phyloP scores from a whole-genome alignment of 441 rosid genomes.

The Geranium incanum region DNA sequence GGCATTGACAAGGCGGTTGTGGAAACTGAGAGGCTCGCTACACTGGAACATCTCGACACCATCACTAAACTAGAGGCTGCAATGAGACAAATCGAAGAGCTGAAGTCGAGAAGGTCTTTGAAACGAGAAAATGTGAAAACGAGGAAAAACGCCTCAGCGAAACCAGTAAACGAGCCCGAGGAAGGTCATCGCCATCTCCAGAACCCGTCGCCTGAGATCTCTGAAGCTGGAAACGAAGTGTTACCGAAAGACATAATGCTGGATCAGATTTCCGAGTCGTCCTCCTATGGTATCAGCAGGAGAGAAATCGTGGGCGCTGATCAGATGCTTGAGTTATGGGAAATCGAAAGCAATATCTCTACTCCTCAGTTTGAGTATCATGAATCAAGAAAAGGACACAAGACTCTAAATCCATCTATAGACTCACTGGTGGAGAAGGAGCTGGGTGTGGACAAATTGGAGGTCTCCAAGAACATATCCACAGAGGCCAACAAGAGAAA shows the following conservation, averaged over 20 bases:
- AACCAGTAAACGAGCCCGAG: constrained; percentile 25
- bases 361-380: constrained; percentile 25
- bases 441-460: constrained; percentile 62
- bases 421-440: constrained; percentile 71
- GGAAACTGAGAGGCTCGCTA: constrained; percentile 50
- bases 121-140: constrained; percentile 22
- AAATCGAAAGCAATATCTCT: constrained; percentile 20
- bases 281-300: constrained; percentile 66
- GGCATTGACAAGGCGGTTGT: constrained; percentile 53
- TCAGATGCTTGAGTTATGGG: constrained; percentile 60
- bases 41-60: constrained; percentile 38
- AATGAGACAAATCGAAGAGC: constrained; percentile 45
- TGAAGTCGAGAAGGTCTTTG: constrained; percentile 33
- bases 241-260: constrained; percentile 90
- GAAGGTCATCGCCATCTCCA: constrained; percentile 21
- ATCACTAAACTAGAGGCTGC: constrained; percentile 46
- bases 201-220: constrained; percentile 37
- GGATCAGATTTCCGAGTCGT: constrained; percentile 79
- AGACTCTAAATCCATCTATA: constrained; percentile 37
- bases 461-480: constrained; percentile 58
- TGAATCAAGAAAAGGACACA: constrained; percentile 25
- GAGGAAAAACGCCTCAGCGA: constrained; percentile 25
- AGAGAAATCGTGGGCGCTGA: constrained; percentile 47
- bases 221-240: constrained; percentile 46
- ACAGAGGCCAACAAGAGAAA: constrained; percentile 54